Base-by-base conservation (phyloP, 1,139 yeast species). In the Saccharomyces hybrid region DNA sequence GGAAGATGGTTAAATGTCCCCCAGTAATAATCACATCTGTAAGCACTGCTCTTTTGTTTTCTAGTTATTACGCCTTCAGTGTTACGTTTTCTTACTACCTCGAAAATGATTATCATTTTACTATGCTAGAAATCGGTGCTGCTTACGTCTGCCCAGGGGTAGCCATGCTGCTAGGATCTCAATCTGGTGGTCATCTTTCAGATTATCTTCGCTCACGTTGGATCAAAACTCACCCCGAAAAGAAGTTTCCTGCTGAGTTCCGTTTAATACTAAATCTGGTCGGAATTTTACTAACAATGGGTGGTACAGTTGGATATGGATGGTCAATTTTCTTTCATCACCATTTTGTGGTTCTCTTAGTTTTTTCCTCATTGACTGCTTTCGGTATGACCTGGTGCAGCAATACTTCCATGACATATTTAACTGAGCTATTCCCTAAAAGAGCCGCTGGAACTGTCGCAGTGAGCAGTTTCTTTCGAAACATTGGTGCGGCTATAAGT, bases 331-430 rank as follows among this genome's bases (percentile, higher is more conserved):
- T 79, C 16, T 69, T 65, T 44, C 71, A 73, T n/a, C 68, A 71
- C n/a, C 79, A 76, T 56, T 73, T 79, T 20, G 75, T 66, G 1
- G 59, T 75, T 1, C 72, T 80, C 0, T 74, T 77, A 57, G 69
- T 77, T 0, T 77, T 77, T 56, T 66, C 78, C 0, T 78, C 77
- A 56, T 61, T 80, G 6, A 70, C 72, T 47, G 83, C 83, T 0
- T 77, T 79, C 62, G 84, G 85, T 4, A 74, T 80, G 75, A 77
- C 84, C 0, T 81, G 83, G 81, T 79, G 80, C 23, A 79, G 80
- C 60, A 79, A 79, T n/a, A 76, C 81, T 1, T 78, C 78, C 13
- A 80, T 83, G 53, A 79, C 85, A 0, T 81, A 80, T 61, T 65
- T 81, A 52, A 77, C 84, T 0, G 85, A 81, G 58, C 72, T 81